Evolutionary conservation across 176 grass and related monocot genomes (phyloP).

Genomic region (Carex parvula): DNA sequence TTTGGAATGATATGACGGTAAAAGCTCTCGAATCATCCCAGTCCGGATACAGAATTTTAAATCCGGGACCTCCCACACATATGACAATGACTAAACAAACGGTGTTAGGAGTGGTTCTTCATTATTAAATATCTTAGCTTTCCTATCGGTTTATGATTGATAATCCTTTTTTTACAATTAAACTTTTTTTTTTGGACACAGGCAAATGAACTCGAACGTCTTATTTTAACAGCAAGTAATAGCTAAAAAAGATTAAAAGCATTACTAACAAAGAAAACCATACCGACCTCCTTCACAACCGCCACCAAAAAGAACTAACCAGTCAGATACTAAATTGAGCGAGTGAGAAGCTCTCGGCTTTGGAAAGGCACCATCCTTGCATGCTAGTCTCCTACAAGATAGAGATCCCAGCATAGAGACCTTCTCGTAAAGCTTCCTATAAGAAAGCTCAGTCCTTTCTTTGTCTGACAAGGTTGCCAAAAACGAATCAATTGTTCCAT

Average conservation of each 20-base stretch:
- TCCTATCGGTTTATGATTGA: neutral
- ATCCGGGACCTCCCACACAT: neutral
- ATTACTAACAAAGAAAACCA: neutral
- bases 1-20: neutral
- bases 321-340: slow-evolving; percentile 72
- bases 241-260: neutral
- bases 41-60: neutral
- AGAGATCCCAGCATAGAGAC: slow-evolving; percentile 45
- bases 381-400: slow-evolving; percentile 40
- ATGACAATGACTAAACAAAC: neutral
- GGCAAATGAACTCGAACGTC: neutral
- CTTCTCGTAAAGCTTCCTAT: slow-evolving; percentile 60
- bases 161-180: neutral
- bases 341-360: slow-evolving; percentile 81
- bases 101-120: neutral
- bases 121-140: neutral
- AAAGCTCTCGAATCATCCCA: neutral
- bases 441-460: slow-evolving; percentile 35
- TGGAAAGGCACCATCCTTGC: slow-evolving; percentile 43
- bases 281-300: slow-evolving; percentile 81
- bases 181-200: neutral
- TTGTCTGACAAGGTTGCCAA: slow-evolving; percentile 33
- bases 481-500: slow-evolving; percentile 31
- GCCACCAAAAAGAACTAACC: slow-evolving; percentile 85
- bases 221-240: neutral